Evolutionary conservation across 805 yeast genomes (phyloP).

Genomic region (Saccharomycopsis fermentans): DNA sequence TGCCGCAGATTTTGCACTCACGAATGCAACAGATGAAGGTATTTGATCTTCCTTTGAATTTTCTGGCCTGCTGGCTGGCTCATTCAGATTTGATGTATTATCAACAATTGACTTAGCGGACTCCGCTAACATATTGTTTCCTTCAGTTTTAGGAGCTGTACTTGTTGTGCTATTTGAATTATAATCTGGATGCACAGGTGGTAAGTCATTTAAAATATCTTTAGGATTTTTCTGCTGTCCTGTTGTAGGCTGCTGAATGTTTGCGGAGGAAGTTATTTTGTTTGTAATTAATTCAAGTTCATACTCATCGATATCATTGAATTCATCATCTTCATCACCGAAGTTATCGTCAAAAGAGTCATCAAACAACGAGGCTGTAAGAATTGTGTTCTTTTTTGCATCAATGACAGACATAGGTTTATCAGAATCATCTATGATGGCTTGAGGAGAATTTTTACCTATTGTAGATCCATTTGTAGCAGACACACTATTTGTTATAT

Average conservation of each 20-base stretch:
- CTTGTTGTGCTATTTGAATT: neutral
- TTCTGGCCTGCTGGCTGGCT: slow-evolving; percentile 9
- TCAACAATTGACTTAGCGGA: neutral
- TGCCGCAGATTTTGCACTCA: slow-evolving; percentile 57
- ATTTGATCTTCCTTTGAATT: slow-evolving; percentile 25
- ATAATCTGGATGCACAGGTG: neutral
- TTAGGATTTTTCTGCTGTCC: neutral
- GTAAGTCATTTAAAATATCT: neutral
- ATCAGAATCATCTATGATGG: neutral
- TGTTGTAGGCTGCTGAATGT: neutral
- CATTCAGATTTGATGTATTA: neutral
- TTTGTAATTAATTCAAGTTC: slow-evolving; percentile 17
- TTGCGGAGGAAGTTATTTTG: neutral
- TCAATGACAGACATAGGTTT: neutral
- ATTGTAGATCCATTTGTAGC: neutral
- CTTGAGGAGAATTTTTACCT: neutral
- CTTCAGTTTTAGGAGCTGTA: no score
- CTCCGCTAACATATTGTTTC: neutral
- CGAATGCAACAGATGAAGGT: slow-evolving; percentile 33
- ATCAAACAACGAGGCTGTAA: slow-evolving; percentile 30
- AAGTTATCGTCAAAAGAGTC: slow-evolving; percentile 49
- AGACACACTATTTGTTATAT: neutral
- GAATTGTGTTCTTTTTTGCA: slow-evolving; percentile 1
- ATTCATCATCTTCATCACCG: slow-evolving; percentile 31
- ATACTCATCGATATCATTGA: slow-evolving; percentile 25